phyloP scores from a whole-genome alignment of 1,284 basidiomycete species.

The Microbotryomycetes sp. region DNA sequence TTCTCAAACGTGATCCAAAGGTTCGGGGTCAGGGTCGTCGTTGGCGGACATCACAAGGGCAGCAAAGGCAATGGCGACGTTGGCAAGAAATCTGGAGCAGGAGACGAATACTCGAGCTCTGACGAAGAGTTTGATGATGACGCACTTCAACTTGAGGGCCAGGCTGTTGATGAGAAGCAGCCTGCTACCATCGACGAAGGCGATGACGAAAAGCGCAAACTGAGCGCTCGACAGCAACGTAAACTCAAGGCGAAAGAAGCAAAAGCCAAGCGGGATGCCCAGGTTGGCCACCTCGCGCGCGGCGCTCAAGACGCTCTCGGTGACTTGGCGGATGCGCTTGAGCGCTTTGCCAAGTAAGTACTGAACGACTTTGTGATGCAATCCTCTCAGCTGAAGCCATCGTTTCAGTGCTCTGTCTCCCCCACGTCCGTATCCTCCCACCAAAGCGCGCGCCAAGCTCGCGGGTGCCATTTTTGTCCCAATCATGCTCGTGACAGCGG shows the following conservation, averaged over 20 bases:
- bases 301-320: constrained; percentile 41
- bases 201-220: constrained; percentile 30
- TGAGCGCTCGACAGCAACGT: constrained; percentile 38
- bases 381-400: neutral
- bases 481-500: constrained; percentile 42
- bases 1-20: constrained; percentile 41
- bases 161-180: constrained; percentile 32
- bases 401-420: constrained; percentile 41
- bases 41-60: constrained; percentile 37
- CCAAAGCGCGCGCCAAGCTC: constrained; percentile 42
- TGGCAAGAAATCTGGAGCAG: constrained; percentile 37
- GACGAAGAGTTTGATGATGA: constrained; percentile 18
- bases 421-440: constrained; percentile 41
- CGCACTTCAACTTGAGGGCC: constrained; percentile 33
- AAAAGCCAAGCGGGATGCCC: constrained; percentile 43
- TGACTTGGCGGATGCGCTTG: constrained; percentile 41
- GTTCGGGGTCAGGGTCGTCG: constrained; percentile 40
- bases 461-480: constrained; percentile 42
- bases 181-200: constrained; percentile 26
- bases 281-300: constrained; percentile 43
- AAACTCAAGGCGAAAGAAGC: constrained; percentile 40
- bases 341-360: constrained; percentile 43
- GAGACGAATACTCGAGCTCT: constrained; percentile 14
- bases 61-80: constrained; percentile 42
- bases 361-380: neutral